Base-by-base conservation (phyloP, 352 stramenopile genomes). In the Phytophthora europaea region DNA sequence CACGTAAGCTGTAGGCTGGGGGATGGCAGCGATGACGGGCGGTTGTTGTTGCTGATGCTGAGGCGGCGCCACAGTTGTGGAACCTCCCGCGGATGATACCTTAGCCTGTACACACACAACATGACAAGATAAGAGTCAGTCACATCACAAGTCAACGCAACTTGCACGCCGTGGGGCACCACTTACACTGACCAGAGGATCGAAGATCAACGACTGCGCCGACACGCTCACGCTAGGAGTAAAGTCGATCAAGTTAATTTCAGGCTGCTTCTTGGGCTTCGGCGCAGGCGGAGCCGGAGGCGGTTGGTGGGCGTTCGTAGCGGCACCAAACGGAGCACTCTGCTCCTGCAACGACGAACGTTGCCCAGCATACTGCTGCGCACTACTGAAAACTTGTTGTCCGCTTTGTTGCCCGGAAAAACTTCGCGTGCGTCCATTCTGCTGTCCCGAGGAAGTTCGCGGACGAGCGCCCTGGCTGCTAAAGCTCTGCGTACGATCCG, bases 191-290 rank as follows among this genome's bases (percentile, higher is more conserved):
- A 75, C 84, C 6, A 95, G 67, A 10, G 87, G 89, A 69, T 95
- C 89, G 58, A 95, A 95, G 9, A 93, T 78, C 66, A 95, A 63
- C 33, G 85, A 64, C 66, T 94, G 85, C 23, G 82, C 89, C 5
- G 89, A 84, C 7, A 92, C 78, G 28, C 71, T 92, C 43, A 92
- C 75, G 31, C 65, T 88, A 2, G 88, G 83, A 1, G 72, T 81
- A 68, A 90, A 91, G 53, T 94, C 89, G 38, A 96, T 85, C 38
- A 96, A 62, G 54, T 96, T 92, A 65, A 96, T 92, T 60, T 94
- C 86, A 6, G 73, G 70, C 54, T 93, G 80, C 48, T 83, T 86
- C 66, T 78, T 78, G 36, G 79, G 51, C 64, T 76, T 67, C 54
- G 75, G 20, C 23, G 66, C 65, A 64, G 71, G 51, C 67, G 73